Percentiles rank a stretch among this genome's conserved stretches.
Conservation (phyloP, 257 asterid genomes). For the Capsicum pubescens region DNA sequence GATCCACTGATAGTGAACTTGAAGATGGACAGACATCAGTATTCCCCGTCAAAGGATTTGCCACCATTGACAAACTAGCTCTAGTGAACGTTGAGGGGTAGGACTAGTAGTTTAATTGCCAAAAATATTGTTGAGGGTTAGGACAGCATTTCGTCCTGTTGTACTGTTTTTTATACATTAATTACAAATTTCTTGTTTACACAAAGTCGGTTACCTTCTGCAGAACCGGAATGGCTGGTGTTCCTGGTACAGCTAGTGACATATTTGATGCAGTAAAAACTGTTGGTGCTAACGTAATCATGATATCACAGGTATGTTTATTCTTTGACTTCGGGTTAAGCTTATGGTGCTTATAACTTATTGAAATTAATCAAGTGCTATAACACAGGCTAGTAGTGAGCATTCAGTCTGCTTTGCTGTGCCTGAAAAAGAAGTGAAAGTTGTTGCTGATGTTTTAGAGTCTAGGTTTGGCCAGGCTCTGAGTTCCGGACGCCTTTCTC, state of each 20-base stretch:
- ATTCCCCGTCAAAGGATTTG: slow-evolving; percentile 92
- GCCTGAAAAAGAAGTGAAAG: slow-evolving; percentile 90
- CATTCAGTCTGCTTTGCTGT: slow-evolving; percentile 99
- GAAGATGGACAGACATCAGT: slow-evolving; percentile 57
- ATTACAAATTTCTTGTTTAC: slow-evolving; percentile 18
- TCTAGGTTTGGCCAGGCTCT: slow-evolving; percentile 86
- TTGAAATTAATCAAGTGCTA: slow-evolving; percentile 27
- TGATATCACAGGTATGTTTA: slow-evolving; percentile 87
- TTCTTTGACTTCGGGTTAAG: background rate
- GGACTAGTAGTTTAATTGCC: slow-evolving; percentile 31
- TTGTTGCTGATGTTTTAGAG: slow-evolving; percentile 86
- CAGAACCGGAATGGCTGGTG: slow-evolving; percentile 99
- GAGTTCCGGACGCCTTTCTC: slow-evolving; percentile 97
- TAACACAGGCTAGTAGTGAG: slow-evolving; percentile 93
- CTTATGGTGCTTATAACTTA: slow-evolving; percentile 23
- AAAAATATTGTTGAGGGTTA: slow-evolving; percentile 13
- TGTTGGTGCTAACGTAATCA: slow-evolving; percentile 97
- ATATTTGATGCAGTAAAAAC: slow-evolving; percentile 91
- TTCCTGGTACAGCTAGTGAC: slow-evolving; percentile 94
- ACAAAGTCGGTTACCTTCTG: slow-evolving; percentile 24
- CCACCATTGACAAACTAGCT: slow-evolving; percentile 96
- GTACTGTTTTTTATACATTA: slow-evolving; percentile 3
- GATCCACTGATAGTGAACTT: slow-evolving; percentile 48
- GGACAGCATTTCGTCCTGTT: background rate
- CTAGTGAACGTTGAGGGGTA: slow-evolving; percentile 99